Evolutionary conservation across 1,284 basidiomycete genomes (phyloP).

Genomic region (Mycena citricolor): DNA sequence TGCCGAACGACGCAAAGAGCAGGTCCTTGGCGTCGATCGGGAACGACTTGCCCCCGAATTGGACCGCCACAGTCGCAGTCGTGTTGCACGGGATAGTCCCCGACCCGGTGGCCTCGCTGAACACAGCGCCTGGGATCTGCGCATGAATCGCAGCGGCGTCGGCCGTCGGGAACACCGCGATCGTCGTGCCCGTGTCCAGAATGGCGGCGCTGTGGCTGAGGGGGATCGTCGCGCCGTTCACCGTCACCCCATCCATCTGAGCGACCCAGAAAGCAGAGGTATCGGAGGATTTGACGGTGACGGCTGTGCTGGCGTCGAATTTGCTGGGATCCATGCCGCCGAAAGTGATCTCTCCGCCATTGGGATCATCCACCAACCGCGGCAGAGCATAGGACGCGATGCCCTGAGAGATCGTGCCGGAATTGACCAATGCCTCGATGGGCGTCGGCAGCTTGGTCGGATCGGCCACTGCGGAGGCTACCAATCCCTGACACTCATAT

Average conservation of each 20-base stretch:
- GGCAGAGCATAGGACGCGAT: constrained; percentile 82
- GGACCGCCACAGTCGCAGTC: constrained; percentile 61
- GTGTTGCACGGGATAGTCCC: constrained; percentile 80
- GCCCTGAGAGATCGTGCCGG: constrained; percentile 59
- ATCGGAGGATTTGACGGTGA: constrained; percentile 60
- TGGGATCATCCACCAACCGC: constrained; percentile 66
- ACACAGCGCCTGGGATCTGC: constrained; percentile 59
- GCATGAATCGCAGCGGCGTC: constrained; percentile 60
- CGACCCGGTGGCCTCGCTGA: constrained; percentile 63
- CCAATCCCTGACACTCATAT: constrained; percentile 36
- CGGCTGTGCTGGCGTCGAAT: constrained; percentile 54
- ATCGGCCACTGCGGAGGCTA: constrained; percentile 44
- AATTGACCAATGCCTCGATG: constrained; percentile 65
- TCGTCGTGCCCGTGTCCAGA: constrained; percentile 77
- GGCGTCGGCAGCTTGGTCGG: constrained; percentile 68
- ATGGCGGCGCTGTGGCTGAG: constrained; percentile 64
- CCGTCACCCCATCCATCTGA: constrained; percentile 53
- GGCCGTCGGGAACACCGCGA: constrained; percentile 54
- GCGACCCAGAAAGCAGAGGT: constrained; percentile 76
- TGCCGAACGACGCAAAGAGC: constrained; percentile 67
- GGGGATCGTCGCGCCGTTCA: constrained; percentile 53
- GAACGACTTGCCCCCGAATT: constrained; percentile 67
- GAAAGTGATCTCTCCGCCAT: constrained; percentile 81
- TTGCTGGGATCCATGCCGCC: constrained; percentile 72
- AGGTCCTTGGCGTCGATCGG: constrained; percentile 69